Evolutionary conservation across 441 rosid genomes (phyloP).

Genomic region (Metrosideros polymorpha): DNA sequence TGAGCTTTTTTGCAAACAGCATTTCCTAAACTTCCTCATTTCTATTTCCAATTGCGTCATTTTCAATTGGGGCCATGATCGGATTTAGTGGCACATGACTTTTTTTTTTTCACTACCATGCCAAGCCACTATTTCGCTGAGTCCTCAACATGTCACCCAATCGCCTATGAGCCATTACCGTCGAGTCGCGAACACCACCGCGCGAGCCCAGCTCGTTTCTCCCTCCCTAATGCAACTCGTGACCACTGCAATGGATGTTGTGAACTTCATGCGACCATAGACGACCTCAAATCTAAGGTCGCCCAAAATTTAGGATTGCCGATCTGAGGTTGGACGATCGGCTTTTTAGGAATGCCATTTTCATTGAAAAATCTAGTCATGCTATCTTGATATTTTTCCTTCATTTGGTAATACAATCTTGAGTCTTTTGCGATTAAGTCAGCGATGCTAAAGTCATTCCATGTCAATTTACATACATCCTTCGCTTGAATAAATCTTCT

Average conservation of each 20-base stretch:
- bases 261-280: not conserved
- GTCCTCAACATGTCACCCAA: fast-evolving
- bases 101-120: fast-evolving
- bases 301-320: not conserved
- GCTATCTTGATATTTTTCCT: not conserved
- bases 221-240: not conserved
- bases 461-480: not conserved
- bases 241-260: not conserved
- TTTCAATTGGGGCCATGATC: fast-evolving
- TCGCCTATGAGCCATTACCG: fast-evolving
- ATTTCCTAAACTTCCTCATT: not conserved
- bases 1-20: not conserved
- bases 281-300: too few relatives aligned
- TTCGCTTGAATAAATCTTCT: not conserved
- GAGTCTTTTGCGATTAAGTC: not conserved
- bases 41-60: not conserved
- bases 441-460: not conserved
- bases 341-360: not conserved
- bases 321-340: not conserved
- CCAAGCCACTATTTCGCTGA: not conserved
- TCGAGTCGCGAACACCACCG: not conserved
- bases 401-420: fast-evolving
- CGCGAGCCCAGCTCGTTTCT: not conserved
- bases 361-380: not conserved
- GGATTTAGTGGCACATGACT: fast-evolving